Percentiles rank a stretch among this genome's conserved stretches.
phyloP scores from a whole-genome alignment of 805 yeast genomes.

The Yarrowia phangngaensis region DNA sequence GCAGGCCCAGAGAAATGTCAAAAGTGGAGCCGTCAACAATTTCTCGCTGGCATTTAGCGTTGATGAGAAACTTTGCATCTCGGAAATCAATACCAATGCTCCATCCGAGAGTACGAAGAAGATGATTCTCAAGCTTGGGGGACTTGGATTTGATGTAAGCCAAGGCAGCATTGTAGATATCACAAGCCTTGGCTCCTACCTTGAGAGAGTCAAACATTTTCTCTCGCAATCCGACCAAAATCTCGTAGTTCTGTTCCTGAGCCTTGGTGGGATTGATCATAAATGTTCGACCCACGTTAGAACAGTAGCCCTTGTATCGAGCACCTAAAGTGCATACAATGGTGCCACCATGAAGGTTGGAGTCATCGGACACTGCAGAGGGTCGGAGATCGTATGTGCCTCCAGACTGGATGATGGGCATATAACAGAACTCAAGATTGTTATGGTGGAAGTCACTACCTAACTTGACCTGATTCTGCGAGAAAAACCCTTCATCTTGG shows the following conservation, averaged over 20 bases:
- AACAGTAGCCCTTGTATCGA: conserved; percentile 83
- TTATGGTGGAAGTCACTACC: conserved; percentile 71
- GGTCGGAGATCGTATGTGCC: conserved; percentile 79
- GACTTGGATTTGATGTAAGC: conserved; percentile 56
- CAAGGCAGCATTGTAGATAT: conserved; percentile 62
- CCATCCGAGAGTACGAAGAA: conserved; percentile 82
- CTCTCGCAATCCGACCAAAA: conserved; percentile 64
- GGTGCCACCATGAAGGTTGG: conserved; percentile 66
- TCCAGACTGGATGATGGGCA: conserved; percentile 87
- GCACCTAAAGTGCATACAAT: conserved; percentile 81
- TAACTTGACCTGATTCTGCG: conserved; percentile 49
- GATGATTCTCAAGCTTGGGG: conserved; percentile 60
- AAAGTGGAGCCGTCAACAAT: conserved; percentile 71
- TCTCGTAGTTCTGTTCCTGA: conserved; percentile 74
- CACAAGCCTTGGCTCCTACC: conserved; percentile 64
- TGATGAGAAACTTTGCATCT: conserved; percentile 70
- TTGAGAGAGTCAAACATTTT: conserved; percentile 59
- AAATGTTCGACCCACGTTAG: conserved; percentile 82
- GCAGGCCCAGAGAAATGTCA: conserved; percentile 74
- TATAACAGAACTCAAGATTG: conserved; percentile 86
- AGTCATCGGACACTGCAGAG: conserved; percentile 70
- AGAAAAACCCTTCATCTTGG: conserved; percentile 70
- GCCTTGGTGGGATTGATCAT: conserved; percentile 82
- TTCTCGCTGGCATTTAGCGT: conserved; percentile 63
- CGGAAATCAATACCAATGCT: conserved; percentile 85